A percentile compares a stretch with the other conserved stretches of the same genome.
Conservation (phyloP, 768 basidiomycete genomes). For the Fomitopsis pulvina region DNA sequence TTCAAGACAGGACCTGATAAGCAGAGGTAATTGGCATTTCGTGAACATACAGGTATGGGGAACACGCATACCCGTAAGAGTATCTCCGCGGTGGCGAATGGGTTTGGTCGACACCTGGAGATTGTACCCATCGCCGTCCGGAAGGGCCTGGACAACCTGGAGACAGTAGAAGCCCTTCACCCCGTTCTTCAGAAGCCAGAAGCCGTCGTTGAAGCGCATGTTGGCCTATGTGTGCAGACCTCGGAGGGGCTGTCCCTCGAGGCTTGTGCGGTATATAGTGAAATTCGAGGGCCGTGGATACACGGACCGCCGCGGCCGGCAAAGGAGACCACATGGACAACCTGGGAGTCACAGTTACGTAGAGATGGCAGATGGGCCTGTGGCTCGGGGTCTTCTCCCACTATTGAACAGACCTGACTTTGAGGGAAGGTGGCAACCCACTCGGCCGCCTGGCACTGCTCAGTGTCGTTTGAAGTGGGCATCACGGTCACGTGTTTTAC, state of each 20-base stretch:
- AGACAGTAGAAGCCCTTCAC: conserved; percentile 56
- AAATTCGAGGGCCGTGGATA: not conserved
- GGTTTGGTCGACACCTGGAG: conserved; percentile 56
- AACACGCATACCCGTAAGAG: conserved; percentile 39
- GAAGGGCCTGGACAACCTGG: conserved; percentile 46
- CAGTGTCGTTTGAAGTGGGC: too few relatives aligned
- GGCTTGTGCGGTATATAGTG: not conserved
- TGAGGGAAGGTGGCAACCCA: too few relatives aligned
- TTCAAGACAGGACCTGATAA: conserved; percentile 41
- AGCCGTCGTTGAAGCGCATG: conserved; percentile 73
- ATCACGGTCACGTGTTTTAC: not conserved
- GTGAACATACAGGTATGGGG: conserved; percentile 1
- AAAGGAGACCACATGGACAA: not conserved
- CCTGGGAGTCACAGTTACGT: not conserved
- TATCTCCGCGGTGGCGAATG: conserved; percentile 58
- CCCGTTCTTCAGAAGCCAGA: conserved; percentile 61
- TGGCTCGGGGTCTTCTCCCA: too few relatives aligned
- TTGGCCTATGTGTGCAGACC: not conserved
- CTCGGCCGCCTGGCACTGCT: too few relatives aligned
- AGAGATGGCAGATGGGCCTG: too few relatives aligned
- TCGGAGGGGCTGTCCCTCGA: not conserved
- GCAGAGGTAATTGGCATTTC: too few relatives aligned
- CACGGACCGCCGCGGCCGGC: conserved; percentile 3
- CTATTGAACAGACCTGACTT: too few relatives aligned
- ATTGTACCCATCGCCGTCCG: conserved; percentile 42